phyloP scores from a whole-genome alignment of 2,329 filamentous ascomycete species.

The Monosporascus sp. region DNA sequence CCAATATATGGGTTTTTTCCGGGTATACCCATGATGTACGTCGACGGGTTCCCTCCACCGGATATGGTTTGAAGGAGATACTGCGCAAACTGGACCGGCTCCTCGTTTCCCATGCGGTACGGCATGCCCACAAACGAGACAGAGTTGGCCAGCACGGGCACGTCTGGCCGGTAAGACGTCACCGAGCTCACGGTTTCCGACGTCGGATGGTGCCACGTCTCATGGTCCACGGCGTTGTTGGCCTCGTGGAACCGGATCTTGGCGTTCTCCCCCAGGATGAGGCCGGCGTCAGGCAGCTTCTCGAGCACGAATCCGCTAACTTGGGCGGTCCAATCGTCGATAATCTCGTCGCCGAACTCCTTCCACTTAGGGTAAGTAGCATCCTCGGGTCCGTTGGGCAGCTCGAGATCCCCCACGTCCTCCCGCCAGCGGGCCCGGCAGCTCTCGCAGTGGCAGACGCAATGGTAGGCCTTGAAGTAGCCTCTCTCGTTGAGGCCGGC shows the following conservation, averaged over 20 bases:
- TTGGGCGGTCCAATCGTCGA: constrained; percentile 8
- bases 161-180: constrained; percentile 6
- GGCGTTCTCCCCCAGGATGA: constrained; percentile 5
- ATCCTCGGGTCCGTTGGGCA: not conserved
- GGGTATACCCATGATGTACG: constrained; percentile 13
- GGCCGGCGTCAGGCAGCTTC: constrained; percentile 7
- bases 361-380: constrained; percentile 9
- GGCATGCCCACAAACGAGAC: constrained; percentile 8
- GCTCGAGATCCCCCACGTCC: not conserved
- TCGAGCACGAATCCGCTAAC: constrained; percentile 10
- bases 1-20: constrained; percentile 9
- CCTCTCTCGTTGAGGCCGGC: constrained; percentile 11
- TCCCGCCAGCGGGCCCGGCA: constrained; percentile 7
- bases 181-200: constrained; percentile 7
- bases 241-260: constrained; percentile 12
- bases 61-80: constrained; percentile 9
- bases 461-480: constrained; percentile 11
- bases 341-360: constrained; percentile 6
- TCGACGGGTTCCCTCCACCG: constrained; percentile 10
- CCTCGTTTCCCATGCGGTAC: constrained; percentile 2
- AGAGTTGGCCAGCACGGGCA: constrained; percentile 10
- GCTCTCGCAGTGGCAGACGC: constrained; percentile 11
- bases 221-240: constrained; percentile 12
- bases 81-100: constrained; percentile 7
- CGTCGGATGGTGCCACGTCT: constrained; percentile 10